These are phyloP conservation scores for Carpinus viminea DNA, from an alignment of 306 rosid species.

Conservation along the genomic window DNA sequence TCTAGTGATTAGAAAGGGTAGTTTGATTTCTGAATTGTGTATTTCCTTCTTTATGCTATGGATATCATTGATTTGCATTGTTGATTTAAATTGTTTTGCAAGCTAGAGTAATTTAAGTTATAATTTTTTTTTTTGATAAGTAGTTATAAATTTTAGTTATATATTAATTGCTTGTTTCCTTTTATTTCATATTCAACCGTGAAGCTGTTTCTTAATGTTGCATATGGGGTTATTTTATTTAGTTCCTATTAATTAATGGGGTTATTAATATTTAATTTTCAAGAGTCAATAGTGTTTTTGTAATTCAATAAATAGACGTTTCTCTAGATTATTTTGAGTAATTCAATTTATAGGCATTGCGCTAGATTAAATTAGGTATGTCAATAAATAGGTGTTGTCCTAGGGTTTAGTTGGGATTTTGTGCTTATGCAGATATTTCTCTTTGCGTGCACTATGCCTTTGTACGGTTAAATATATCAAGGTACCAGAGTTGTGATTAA, in stretches of 20 bases:
- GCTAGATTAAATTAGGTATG: too few relatives aligned
- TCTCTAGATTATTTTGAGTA: too few relatives aligned
- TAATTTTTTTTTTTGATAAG: neutral
- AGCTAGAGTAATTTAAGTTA: neutral
- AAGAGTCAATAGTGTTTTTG: too few relatives aligned
- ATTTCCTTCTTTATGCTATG: neutral
- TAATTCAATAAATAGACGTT: too few relatives aligned
- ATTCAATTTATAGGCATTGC: too few relatives aligned
- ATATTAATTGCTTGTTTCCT: neutral
- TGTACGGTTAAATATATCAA: conserved; percentile 69
- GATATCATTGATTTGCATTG: neutral
- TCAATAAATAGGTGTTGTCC: too few relatives aligned
- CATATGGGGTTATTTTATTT: neutral
- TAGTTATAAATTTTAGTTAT: neutral
- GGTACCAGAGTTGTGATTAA: conserved; percentile 41
- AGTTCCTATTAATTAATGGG: too few relatives aligned
- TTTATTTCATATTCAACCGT: neutral
- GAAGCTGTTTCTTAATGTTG: neutral
- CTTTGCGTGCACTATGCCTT: conserved; percentile 80
- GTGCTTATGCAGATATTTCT: conserved; percentile 86
- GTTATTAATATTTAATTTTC: too few relatives aligned
- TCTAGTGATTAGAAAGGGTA: too few relatives aligned
- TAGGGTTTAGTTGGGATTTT: conserved; percentile 56
- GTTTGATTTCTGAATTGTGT: neutral
- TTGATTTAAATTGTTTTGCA: neutral